Percentiles rank a stretch among this genome's conserved stretches.
Evolutionary conservation across 768 basidiomycete genomes (phyloP).

Genomic region (Pilatotrama ljubarskyi): DNA sequence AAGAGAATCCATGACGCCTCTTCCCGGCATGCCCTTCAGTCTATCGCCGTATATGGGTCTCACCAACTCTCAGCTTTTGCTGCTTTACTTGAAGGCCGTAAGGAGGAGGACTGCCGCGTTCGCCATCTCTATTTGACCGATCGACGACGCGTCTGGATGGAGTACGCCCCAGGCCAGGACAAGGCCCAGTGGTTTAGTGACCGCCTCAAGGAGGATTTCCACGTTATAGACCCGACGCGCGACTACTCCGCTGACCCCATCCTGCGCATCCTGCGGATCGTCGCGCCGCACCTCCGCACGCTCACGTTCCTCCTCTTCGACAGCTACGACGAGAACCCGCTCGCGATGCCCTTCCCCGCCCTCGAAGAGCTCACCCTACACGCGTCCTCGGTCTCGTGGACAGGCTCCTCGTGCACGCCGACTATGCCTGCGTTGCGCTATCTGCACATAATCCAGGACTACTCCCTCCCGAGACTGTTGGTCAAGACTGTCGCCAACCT

Average conservation of each 20-base stretch:
- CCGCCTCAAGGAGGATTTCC: not conserved
- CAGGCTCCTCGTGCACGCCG: not conserved
- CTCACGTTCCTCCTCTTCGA: not conserved
- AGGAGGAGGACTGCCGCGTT: not conserved
- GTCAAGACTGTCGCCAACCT: not conserved
- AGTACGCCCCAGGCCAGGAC: not conserved
- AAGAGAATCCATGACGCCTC: not conserved
- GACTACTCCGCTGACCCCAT: not conserved
- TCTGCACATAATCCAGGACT: conserved; percentile 1
- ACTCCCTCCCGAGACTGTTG: no score
- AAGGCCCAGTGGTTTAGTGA: not conserved
- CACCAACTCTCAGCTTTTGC: not conserved
- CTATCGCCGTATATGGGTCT: not conserved
- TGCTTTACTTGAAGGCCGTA: not conserved
- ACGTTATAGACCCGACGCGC: not conserved
- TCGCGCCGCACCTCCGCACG: conserved; percentile 1
- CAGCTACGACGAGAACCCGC: not conserved
- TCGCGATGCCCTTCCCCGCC: not conserved
- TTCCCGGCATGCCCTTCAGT: not conserved
- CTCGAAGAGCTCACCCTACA: not conserved
- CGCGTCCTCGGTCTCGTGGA: not conserved
- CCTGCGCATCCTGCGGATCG: not conserved
- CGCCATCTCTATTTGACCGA: conserved; percentile 4
- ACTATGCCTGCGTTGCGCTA: not conserved
- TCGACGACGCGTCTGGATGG: not conserved